Evolutionary conservation across 352 stramenopile genomes (phyloP), one percentile per base, ranked within the genome.

Genomic region (Phytophthora fragariae): DNA sequence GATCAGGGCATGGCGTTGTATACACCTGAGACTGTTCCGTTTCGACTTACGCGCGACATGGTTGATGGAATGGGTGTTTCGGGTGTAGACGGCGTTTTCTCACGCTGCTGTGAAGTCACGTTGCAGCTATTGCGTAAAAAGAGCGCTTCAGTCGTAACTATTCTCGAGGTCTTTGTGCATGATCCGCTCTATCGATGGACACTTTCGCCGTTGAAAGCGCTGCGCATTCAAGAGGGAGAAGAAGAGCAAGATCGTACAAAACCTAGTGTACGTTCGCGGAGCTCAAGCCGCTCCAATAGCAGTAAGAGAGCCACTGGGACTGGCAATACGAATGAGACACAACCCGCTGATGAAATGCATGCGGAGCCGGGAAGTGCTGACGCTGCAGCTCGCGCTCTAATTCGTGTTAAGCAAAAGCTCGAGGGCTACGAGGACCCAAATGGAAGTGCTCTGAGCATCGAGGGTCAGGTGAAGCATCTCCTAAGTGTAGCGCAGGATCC

Each of bases 131-230:
- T 99, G 29, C 91, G 97, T 31, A 92, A 98, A 54, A 98, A 99
- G 74, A 86, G 88, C 37, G 88, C 92, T 29, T 93, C 96, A 6
- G 82, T 99, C 12, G 86, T 99, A 21, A 99, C 97, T 17, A 99
- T 99, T 73, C 84, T 99, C 12, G 98, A 99, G 65, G 98, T 99
- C 27, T 97, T 99, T 65, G 92, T 99, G 49, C 97, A 99, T 61
- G 98, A 99, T 72, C 98, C 98, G n/a, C 85, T 99, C 9, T 99
- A 99, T 80, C 95, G 96, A 50, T 99, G 98, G 98, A 99, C 90
- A 17, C 68, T 99, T 35, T 98, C 91, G 37, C 92, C 95, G 29
- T 75, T 98, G 15, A 94, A 98, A 70, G 92, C 91, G 29, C 75
- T 97, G 6, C 80, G 80, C 21, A 92, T 97, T 75, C 82, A 96